phyloP scores from a whole-genome alignment of 345 rosid species.

The Linum trigynum region DNA sequence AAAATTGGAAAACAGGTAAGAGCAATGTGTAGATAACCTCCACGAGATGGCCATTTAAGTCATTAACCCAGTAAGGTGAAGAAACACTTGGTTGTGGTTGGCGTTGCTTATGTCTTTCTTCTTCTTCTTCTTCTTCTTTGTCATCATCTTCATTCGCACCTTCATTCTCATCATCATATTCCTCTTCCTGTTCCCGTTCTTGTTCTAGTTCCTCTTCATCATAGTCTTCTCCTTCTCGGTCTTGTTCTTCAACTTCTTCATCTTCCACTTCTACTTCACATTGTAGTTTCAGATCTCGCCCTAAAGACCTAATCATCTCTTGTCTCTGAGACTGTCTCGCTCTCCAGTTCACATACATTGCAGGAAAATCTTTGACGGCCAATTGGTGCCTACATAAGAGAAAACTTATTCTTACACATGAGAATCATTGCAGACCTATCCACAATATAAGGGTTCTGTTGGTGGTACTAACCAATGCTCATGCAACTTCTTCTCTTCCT shows the following conservation, averaged over 20 bases:
- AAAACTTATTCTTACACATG: slow-evolving; percentile 6
- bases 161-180: not conserved
- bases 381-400: slow-evolving; percentile 50
- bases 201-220: not conserved
- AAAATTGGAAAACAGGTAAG: not conserved
- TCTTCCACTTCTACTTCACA: slow-evolving; percentile 4
- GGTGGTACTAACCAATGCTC: slow-evolving; percentile 63
- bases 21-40: not conserved
- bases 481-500: slow-evolving; percentile 69
- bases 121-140: not conserved
- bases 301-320: slow-evolving; percentile 42
- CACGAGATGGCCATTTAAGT: not conserved
- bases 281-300: slow-evolving; percentile 44
- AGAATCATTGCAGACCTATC: slow-evolving; percentile 8
- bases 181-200: not conserved
- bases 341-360: slow-evolving; percentile 63
- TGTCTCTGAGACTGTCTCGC: slow-evolving; percentile 37
- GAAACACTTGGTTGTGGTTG: not conserved
- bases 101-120: too few relatives aligned
- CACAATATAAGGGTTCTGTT: not conserved
- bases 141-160: not conserved
- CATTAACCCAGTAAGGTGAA: not conserved
- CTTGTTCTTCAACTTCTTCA: not conserved
- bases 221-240: not conserved
- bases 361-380: slow-evolving; percentile 60